These are phyloP conservation scores for Myrica gale DNA, from an alignment of 306 rosid species.

Conservation along the genomic window DNA sequence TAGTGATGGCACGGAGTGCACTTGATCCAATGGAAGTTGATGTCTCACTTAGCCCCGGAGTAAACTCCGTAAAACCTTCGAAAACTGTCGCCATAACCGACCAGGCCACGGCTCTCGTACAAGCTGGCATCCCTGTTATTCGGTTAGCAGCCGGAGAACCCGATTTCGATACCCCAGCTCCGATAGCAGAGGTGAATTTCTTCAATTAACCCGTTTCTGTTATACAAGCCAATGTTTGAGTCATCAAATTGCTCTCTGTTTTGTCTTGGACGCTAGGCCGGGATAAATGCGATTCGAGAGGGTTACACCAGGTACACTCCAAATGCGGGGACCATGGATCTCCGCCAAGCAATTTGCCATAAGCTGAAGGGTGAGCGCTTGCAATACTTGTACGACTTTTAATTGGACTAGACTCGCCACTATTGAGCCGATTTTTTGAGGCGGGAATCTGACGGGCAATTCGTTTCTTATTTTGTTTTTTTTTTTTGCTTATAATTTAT, in stretches of 20 bases:
- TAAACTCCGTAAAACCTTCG: conserved; percentile 75
- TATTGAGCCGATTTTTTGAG: neutral
- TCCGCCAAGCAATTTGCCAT: conserved; percentile 82
- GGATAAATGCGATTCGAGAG: conserved; percentile 84
- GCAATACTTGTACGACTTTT: neutral
- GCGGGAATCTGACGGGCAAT: conserved; percentile 3
- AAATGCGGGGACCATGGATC: conserved; percentile 75
- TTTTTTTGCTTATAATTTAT: neutral
- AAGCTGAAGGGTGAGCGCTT: conserved; percentile 73
- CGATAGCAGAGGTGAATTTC: conserved; percentile 56
- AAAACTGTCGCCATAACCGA: conserved; percentile 83
- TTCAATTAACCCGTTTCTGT: neutral
- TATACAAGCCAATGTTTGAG: too few species aligned
- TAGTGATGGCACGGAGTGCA: conserved; percentile 41
- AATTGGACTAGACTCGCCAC: too few species aligned
- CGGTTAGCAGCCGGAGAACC: conserved; percentile 90
- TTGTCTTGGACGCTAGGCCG: conserved; percentile 50
- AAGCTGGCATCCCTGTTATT: conserved; percentile 85
- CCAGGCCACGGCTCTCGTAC: conserved; percentile 78
- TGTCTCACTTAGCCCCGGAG: conserved; percentile 73
- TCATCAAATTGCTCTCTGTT: neutral
- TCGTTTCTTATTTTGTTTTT: too few species aligned
- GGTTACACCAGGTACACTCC: conserved; percentile 80
- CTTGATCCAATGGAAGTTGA: conserved; percentile 46
- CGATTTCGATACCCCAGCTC: conserved; percentile 84